Base-by-base conservation (phyloP, 2,329 filamentous ascomycete genomes). In the Graphium sp. region DNA sequence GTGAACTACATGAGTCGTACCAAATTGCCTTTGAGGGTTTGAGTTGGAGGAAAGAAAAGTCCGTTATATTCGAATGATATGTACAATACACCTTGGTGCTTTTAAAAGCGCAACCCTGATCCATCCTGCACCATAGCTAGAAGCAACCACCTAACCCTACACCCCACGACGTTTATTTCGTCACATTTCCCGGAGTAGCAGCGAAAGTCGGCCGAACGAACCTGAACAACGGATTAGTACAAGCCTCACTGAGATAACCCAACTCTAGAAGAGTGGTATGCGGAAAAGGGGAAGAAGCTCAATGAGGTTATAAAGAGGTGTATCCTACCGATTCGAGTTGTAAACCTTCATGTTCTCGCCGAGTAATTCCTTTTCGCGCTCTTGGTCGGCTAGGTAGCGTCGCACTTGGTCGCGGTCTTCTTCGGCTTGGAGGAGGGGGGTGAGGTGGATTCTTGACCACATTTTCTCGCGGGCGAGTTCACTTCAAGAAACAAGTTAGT, bases 391-490 rank as follows among this genome's bases (percentile, higher is more conserved):
- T 39, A 77, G 68, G 54, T 87, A 70, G 47, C 87, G 67, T 40
- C 89, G 71, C 37, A 93, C 85, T 51, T 87, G 77, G 57, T 98
- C 89, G 35, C 89, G 77, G 60, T 98, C 89, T 55, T 93, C 84
- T 51, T 98, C 89, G 32, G 89, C 89, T 53, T 95, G 87, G 38
- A 98, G 72, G 37, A 93, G 60, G 33, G 89, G 89, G 46, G 87
- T 89, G 38, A 98, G 66, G 58, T 95, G 74, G 56, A 98, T 92
- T 49, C 89, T 78, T 36, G 82, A 73, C 89, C 89, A 98, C 72
- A 93, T 89, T 66, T 95, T 98, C 50, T 98, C 89, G 44, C 89
- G 82, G 37, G 75, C 81, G 41, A 93, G 75, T 57, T 98, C 89
- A 48, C 85, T 94, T 44, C 33, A 16, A 1, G 2, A n/a, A 22